phyloP scores from a whole-genome alignment of 441 rosid genomes.

The Croton laevigatus region DNA sequence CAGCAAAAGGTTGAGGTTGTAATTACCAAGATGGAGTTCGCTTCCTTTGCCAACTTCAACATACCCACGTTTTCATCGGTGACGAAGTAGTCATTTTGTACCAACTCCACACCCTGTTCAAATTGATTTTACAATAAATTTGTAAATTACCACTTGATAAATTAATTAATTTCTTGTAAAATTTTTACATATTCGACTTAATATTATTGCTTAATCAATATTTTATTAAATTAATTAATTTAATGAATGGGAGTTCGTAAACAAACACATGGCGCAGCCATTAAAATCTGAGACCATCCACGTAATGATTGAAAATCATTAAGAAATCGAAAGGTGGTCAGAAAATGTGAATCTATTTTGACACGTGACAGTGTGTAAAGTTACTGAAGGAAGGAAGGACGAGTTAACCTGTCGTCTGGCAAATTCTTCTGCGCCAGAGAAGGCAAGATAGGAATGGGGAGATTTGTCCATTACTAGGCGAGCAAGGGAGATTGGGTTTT shows the following conservation, averaged over 20 bases:
- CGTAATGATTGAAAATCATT: no score
- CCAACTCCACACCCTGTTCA: conserved; percentile 67
- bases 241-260: no score
- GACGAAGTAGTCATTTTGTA: conserved; percentile 71
- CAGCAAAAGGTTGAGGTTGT: not conserved
- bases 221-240: no score
- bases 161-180: no score
- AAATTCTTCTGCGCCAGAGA: conserved; percentile 85
- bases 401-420: conserved; percentile 68
- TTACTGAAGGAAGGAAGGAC: not conserved
- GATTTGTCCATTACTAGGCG: conserved; percentile 94
- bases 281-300: not conserved
- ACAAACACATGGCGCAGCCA: not conserved
- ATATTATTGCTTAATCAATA: no score
- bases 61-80: conserved; percentile 84
- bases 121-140: not conserved
- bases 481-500: conserved; percentile 85
- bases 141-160: no score
- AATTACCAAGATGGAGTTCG: conserved; percentile 77
- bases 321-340: no score
- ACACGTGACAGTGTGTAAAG: not conserved
- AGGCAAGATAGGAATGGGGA: conserved; percentile 90
- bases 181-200: no score
- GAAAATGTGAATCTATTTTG: not conserved
- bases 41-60: conserved; percentile 80